phyloP scores from a whole-genome alignment of 768 basidiomycete genomes.

The Kwoniella bestiolae region DNA sequence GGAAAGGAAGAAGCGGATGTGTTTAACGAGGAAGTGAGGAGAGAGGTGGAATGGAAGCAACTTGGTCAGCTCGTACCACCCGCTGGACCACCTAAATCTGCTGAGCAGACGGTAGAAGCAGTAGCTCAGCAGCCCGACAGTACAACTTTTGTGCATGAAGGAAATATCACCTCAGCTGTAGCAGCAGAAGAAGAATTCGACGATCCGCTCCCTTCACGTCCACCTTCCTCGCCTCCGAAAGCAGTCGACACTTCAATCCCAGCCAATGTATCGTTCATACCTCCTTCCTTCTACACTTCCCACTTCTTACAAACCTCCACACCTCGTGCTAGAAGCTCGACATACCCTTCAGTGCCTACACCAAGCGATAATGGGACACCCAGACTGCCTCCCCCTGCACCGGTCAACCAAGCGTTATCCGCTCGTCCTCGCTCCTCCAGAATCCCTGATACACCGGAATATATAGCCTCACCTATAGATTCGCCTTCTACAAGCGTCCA shows the following conservation, averaged over 20 bases:
- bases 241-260: background rate
- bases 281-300: constrained; percentile 23
- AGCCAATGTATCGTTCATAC: background rate
- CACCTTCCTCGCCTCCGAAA: background rate
- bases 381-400: constrained; percentile 15
- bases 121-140: background rate
- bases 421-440: constrained; percentile 3
- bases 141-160: background rate
- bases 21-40: constrained; percentile 7
- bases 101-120: background rate
- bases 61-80: background rate
- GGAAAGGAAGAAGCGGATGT: background rate
- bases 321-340: constrained; percentile 10
- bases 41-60: constrained; percentile 22
- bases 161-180: background rate
- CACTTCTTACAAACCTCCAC: constrained; percentile 25
- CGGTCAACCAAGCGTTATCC: background rate
- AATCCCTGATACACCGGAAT: constrained; percentile 16
- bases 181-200: too few relatives aligned
- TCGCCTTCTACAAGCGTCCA: constrained; percentile 20
- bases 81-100: background rate
- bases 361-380: constrained; percentile 12
- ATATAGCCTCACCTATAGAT: constrained; percentile 37
- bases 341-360: constrained; percentile 21
- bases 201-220: background rate